Conservation (phyloP, 176 grass and related monocot genomes). For the Avena sativa region DNA sequence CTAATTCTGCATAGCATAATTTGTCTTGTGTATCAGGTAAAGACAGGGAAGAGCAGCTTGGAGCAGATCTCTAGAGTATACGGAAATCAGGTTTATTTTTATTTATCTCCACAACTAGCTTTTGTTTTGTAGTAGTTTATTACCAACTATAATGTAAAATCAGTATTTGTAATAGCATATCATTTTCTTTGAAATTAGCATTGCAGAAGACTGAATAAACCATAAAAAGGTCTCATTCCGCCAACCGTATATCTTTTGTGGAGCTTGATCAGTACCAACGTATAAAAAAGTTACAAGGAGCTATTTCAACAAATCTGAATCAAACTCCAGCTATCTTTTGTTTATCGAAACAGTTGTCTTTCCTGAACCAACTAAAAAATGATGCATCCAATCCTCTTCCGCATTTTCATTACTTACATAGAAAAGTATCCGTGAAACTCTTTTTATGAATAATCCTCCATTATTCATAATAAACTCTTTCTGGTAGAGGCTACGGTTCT, state of each 20-base stretch:
- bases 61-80: constrained; percentile 97
- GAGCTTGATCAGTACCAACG: too few relatives aligned
- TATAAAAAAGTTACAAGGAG: too few relatives aligned
- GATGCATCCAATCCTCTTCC: constrained; percentile 13
- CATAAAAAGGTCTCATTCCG: background rate
- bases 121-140: constrained; percentile 24
- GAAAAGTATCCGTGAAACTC: background rate
- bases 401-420: background rate
- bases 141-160: constrained; percentile 1
- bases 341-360: background rate
- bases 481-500: too few relatives aligned
- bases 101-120: background rate
- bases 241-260: background rate
- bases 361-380: background rate
- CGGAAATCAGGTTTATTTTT: constrained; percentile 79
- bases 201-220: background rate
- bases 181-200: background rate
- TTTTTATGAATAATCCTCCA: background rate
- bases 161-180: constrained; percentile 11
- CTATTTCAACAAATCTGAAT: constrained; percentile 7
- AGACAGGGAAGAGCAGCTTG: constrained; percentile 89
- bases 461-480: too few relatives aligned
- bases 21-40: constrained; percentile 68
- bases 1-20: constrained; percentile 24
- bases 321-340: background rate